Evolutionary conservation across 371 early-diverging fungal species (phyloP).

Genomic region (Rhizopus stolonifer): DNA sequence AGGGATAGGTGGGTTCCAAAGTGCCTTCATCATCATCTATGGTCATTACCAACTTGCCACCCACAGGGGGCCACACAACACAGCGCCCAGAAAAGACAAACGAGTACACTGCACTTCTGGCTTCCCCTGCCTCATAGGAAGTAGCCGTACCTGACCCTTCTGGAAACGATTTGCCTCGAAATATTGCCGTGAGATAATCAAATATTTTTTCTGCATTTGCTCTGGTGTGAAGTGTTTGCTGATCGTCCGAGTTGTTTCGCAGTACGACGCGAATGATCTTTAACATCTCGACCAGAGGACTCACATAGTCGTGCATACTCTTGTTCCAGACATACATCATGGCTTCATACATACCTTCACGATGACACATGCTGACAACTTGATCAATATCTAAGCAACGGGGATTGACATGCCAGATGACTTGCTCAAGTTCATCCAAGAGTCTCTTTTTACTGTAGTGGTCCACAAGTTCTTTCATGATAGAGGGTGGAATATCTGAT

Average conservation of each 20-base stretch:
- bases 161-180: constrained; percentile 76
- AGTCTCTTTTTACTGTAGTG: constrained; percentile 58
- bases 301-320: constrained; percentile 77
- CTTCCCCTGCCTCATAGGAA: constrained; percentile 56
- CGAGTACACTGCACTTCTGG: constrained; percentile 73
- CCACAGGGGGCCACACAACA: constrained; percentile 70
- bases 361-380: constrained; percentile 64
- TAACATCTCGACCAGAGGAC: constrained; percentile 75
- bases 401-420: constrained; percentile 77
- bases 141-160: constrained; percentile 55
- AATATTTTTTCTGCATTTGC: constrained; percentile 64
- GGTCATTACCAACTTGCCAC: constrained; percentile 58
- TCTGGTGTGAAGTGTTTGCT: constrained; percentile 15
- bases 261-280: constrained; percentile 58
- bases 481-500: constrained; percentile 61
- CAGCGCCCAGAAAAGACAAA: constrained; percentile 77
- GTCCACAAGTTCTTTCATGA: constrained; percentile 70
- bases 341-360: constrained; percentile 67
- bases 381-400: constrained; percentile 74
- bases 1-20: constrained; percentile 74
- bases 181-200: constrained; percentile 69
- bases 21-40: constrained; percentile 57
- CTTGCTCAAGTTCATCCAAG: constrained; percentile 65
- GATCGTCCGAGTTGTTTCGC: constrained; percentile 25
- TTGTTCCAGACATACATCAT: constrained; percentile 80